Conservation (phyloP, 495 filamentous ascomycete genomes). For the Xylaria nigripes region DNA sequence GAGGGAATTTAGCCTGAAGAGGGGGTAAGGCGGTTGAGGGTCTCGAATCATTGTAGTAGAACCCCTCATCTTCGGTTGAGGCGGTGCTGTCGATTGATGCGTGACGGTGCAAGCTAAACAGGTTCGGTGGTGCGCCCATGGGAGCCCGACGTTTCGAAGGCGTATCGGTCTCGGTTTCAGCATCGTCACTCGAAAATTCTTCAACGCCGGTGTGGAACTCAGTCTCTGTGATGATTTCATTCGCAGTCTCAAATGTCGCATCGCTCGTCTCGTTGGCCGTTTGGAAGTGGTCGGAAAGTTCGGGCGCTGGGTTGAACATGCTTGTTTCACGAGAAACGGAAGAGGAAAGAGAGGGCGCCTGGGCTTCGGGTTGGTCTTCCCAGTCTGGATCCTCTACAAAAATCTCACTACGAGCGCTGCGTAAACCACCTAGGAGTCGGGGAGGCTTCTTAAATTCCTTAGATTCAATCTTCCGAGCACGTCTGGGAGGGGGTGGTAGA, state of each 20-base stretch:
- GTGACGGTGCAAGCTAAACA: conserved; percentile 29
- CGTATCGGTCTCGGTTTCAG: conserved; percentile 80
- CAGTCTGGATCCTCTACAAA: conserved; percentile 72
- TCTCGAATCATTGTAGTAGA: conserved; percentile 35
- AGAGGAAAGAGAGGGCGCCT: conserved; percentile 21
- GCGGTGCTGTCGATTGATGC: conserved; percentile 81
- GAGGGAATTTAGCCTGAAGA: conserved; percentile 55
- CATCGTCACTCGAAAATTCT: conserved; percentile 71
- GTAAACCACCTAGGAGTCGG: conserved; percentile 67
- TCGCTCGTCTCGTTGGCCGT: conserved; percentile 80
- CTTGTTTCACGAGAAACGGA: conserved; percentile 25
- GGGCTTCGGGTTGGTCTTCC: conserved; percentile 60
- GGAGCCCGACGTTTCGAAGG: conserved; percentile 39
- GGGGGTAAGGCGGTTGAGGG: conserved; percentile 55
- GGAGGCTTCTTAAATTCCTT: conserved; percentile 65
- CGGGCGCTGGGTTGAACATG: conserved; percentile 21
- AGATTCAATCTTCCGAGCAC: conserved; percentile 61
- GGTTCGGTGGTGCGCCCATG: conserved; percentile 26
- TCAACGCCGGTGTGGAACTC: conserved; percentile 89
- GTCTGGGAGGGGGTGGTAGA: conserved; percentile 40
- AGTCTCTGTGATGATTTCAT: conserved; percentile 76
- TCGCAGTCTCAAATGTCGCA: conserved; percentile 77
- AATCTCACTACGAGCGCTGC: conserved; percentile 68
- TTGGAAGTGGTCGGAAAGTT: conserved; percentile 60
- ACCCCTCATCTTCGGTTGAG: conserved; percentile 76